These are phyloP conservation scores for Delitschia confertaspora DNA, from an alignment of 495 filamentous ascomycete genomes.

Conservation along the genomic window DNA sequence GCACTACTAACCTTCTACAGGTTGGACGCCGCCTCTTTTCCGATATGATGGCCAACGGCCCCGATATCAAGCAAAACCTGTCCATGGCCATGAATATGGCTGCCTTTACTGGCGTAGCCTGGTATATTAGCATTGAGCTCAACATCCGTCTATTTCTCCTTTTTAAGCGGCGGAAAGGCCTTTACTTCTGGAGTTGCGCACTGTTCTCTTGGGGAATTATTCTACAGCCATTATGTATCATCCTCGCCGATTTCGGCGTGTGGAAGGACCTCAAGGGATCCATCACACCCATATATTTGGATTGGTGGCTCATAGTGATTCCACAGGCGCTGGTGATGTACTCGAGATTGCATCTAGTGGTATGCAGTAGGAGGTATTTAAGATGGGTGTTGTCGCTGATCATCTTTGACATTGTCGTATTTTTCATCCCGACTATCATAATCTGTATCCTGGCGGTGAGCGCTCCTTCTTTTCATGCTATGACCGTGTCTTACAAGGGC, in stretches of 20 bases:
- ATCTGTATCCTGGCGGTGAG: slow-evolving; percentile 9
- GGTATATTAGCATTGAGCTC: slow-evolving; percentile 23
- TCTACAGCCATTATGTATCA: slow-evolving; percentile 6
- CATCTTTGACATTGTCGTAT: slow-evolving; percentile 14
- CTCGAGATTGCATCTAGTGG: slow-evolving; percentile 22
- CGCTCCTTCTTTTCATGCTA: no score
- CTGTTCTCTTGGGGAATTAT: slow-evolving; percentile 15
- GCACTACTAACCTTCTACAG: no score
- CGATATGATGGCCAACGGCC: no score
- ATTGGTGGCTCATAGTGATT: slow-evolving; percentile 24
- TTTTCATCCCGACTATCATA: slow-evolving; percentile 14
- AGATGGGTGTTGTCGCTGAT: slow-evolving; percentile 19
- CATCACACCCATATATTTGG: slow-evolving; percentile 33
- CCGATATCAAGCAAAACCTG: slow-evolving; percentile 14
- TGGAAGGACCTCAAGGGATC: slow-evolving; percentile 8
- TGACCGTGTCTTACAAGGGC: slow-evolving; percentile 3
- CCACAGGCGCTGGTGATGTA: slow-evolving; percentile 27
- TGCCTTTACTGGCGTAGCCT: slow-evolving; percentile 8
- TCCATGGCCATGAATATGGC: slow-evolving; percentile 19
- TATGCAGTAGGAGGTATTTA: background rate
- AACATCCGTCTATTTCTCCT: slow-evolving; percentile 16
- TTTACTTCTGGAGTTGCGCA: slow-evolving; percentile 23
- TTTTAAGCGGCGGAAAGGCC: slow-evolving; percentile 10
- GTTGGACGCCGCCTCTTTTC: no score
- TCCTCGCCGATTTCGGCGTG: slow-evolving; percentile 7